phyloP scores from a whole-genome alignment of 192 early-diverging fungal genomes.

The Coemansia sp. region DNA sequence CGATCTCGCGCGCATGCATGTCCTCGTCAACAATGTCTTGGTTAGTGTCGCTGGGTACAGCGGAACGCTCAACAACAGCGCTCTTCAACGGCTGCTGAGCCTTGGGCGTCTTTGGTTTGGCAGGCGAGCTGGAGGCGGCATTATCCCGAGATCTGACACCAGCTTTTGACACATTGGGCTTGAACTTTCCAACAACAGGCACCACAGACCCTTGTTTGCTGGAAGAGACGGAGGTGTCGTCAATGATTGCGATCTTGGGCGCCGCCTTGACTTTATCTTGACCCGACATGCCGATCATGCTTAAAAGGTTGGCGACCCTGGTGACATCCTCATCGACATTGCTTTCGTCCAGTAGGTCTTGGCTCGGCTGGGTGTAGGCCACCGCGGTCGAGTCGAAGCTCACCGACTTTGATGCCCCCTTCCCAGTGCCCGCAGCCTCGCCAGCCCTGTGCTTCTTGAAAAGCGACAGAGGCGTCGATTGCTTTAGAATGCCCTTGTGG shows the following conservation, averaged over 20 bases:
- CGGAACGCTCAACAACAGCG: slow-evolving; percentile 27
- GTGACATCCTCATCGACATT: slow-evolving; percentile 20
- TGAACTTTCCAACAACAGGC: slow-evolving; percentile 17
- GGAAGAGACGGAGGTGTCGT: not conserved
- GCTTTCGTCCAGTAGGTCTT: slow-evolving; percentile 22
- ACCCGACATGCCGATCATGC: slow-evolving; percentile 4
- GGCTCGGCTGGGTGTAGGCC: slow-evolving; percentile 5
- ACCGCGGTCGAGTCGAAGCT: slow-evolving; percentile 18
- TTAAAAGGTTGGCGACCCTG: slow-evolving; percentile 10
- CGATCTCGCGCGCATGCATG: slow-evolving; percentile 47
- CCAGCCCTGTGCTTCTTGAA: slow-evolving; percentile 1
- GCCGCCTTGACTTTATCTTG: not conserved
- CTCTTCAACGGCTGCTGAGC: slow-evolving; percentile 22
- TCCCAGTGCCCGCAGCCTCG: not conserved
- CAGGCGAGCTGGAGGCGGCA: not conserved
- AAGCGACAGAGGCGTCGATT: not conserved
- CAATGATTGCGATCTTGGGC: slow-evolving; percentile 3
- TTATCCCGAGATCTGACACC: slow-evolving; percentile 3
- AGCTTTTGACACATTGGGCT: slow-evolving; percentile 16
- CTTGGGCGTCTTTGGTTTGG: slow-evolving; percentile 5
- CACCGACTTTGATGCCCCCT: slow-evolving; percentile 17
- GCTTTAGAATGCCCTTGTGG: slow-evolving; percentile 32
- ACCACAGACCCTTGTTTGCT: not conserved
- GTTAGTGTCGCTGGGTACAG: not conserved
- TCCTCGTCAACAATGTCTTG: slow-evolving; percentile 33